These are phyloP conservation scores for Termitomyces sp. DNA, from an alignment of 768 basidiomycete genomes.

Conservation along the genomic window DNA sequence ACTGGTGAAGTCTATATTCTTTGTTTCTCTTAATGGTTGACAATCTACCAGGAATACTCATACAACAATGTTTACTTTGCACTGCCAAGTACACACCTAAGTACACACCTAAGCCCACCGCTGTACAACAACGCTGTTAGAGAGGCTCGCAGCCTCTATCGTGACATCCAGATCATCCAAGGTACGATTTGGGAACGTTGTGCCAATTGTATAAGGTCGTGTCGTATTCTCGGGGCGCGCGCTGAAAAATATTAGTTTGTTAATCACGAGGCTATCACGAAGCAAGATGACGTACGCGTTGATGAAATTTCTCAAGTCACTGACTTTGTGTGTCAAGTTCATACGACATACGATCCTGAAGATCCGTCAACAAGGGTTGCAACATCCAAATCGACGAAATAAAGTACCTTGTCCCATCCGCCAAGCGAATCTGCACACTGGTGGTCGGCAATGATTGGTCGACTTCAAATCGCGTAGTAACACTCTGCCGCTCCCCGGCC, in stretches of 20 bases:
- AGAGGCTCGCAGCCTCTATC: conserved; percentile 65
- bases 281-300: conserved; percentile 62
- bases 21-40: background rate
- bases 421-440: conserved; percentile 84
- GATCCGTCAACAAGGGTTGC: background rate
- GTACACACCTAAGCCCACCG: conserved; percentile 47
- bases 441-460: conserved; percentile 81
- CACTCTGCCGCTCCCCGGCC: conserved; percentile 21
- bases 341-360: conserved; percentile 74
- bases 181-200: conserved; percentile 81
- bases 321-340: conserved; percentile 88
- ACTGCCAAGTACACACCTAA: conserved; percentile 3
- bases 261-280: background rate
- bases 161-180: conserved; percentile 63
- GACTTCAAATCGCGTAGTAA: conserved; percentile 67
- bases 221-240: conserved; percentile 63
- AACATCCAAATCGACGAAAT: background rate
- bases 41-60: conserved; percentile 3
- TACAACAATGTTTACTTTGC: conserved; percentile 4
- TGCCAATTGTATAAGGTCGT: conserved; percentile 72
- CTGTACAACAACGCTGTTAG: conserved; percentile 84
- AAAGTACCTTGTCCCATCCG: conserved; percentile 79
- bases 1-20: background rate
- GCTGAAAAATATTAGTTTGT: conserved; percentile 27
- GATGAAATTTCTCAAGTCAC: conserved; percentile 82